These are phyloP conservation scores for Umbelopsis vinacea DNA, from an alignment of 192 early-diverging fungal genomes.

Conservation along the genomic window DNA sequence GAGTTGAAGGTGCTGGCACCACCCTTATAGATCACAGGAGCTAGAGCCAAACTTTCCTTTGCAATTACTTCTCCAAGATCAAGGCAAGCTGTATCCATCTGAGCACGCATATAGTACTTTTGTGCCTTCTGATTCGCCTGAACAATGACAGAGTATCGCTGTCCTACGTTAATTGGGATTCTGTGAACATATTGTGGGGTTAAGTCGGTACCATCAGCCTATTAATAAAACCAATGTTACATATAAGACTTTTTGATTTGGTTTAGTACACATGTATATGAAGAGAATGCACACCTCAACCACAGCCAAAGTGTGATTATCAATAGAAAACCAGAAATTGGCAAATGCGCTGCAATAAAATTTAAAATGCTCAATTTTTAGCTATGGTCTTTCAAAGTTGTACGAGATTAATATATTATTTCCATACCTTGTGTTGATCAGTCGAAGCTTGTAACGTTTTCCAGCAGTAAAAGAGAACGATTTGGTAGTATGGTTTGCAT, in stretches of 20 bases:
- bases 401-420: neutral
- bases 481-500: constrained; percentile 52
- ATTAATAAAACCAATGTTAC: neutral
- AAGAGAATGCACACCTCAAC: constrained; percentile 62
- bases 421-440: constrained; percentile 65
- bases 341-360: constrained; percentile 59
- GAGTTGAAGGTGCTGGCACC: neutral
- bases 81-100: constrained; percentile 42
- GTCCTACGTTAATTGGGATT: constrained; percentile 45
- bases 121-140: constrained; percentile 40
- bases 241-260: neutral
- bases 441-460: constrained; percentile 82
- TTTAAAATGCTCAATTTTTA: too few relatives aligned
- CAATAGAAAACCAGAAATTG: constrained; percentile 80
- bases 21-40: constrained; percentile 5
- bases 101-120: constrained; percentile 47
- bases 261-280: neutral
- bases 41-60: constrained; percentile 1
- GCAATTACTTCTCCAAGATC: constrained; percentile 23
- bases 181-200: constrained; percentile 32
- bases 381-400: neutral
- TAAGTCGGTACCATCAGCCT: constrained; percentile 45
- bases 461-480: constrained; percentile 66
- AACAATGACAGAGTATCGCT: constrained; percentile 51
- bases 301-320: constrained; percentile 75